Percentiles rank a stretch among this genome's conserved stretches.
Conservation (phyloP, 2,329 filamentous ascomycete species). For the Xylariales sp. region DNA sequence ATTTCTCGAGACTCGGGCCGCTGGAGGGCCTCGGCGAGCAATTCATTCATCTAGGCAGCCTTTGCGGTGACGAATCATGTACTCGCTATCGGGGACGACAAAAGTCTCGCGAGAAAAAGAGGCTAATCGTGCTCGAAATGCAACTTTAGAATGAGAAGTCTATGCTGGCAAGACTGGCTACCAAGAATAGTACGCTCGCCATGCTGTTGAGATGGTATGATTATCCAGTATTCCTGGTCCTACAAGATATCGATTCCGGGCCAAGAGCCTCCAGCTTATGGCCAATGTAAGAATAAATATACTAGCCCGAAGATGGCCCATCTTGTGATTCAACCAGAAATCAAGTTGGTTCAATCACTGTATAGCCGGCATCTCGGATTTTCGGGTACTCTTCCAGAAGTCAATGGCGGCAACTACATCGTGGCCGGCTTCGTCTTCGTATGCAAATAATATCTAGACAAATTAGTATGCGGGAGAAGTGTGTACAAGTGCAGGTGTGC, state of each 20-base stretch:
- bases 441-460: constrained; percentile 90
- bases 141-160: constrained; percentile 38
- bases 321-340: constrained; percentile 28
- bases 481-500: not conserved
- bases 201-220: constrained; percentile 41
- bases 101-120: constrained; percentile 28
- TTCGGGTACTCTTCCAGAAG: constrained; percentile 84
- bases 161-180: constrained; percentile 41
- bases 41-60: constrained; percentile 18
- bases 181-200: constrained; percentile 34
- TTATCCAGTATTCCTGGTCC: constrained; percentile 50
- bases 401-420: constrained; percentile 95
- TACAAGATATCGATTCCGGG: constrained; percentile 42
- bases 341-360: constrained; percentile 38
- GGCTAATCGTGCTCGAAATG: constrained; percentile 33
- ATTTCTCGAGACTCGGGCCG: not conserved
- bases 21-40: constrained; percentile 1
- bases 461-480: constrained; percentile 36
- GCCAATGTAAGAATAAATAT: constrained; percentile 35
- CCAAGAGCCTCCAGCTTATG: constrained; percentile 26
- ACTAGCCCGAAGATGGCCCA: constrained; percentile 16
- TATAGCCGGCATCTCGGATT: constrained; percentile 54
- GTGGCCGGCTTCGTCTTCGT: constrained; percentile 93
- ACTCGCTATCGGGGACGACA: constrained; percentile 36
- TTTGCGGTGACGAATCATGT: constrained; percentile 20